Evolutionary conservation across 768 basidiomycete species (phyloP).

Genomic region (Tylopilus felleus): DNA sequence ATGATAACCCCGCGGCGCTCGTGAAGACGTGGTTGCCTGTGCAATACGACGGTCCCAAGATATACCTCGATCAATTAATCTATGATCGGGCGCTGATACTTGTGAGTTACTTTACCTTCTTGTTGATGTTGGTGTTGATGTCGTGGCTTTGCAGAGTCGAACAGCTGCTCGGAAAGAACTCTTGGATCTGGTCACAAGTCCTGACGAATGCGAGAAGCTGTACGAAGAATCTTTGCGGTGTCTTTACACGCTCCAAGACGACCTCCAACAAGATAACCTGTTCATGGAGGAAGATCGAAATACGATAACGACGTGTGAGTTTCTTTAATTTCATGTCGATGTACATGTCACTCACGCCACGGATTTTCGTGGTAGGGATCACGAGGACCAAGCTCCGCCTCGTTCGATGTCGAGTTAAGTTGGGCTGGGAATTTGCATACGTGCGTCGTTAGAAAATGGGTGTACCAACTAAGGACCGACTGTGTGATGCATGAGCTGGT

Average conservation of each 20-base stretch:
- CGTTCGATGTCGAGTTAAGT: conserved; percentile 71
- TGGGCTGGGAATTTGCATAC: too few species aligned
- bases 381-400: conserved; percentile 81
- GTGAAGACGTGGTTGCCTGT: conserved; percentile 86
- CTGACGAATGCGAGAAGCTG: conserved; percentile 85
- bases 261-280: conserved; percentile 78
- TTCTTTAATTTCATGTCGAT: neutral
- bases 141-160: conserved; percentile 60
- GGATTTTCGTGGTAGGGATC: conserved; percentile 60
- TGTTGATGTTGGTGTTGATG: neutral
- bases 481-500: too few species aligned
- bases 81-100: conserved; percentile 88
- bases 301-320: conserved; percentile 73
- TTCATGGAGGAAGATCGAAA: conserved; percentile 81
- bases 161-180: conserved; percentile 91
- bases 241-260: conserved; percentile 88
- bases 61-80: conserved; percentile 85
- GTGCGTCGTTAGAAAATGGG: too few species aligned
- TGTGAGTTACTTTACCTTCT: conserved; percentile 45
- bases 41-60: conserved; percentile 77
- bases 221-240: conserved; percentile 97
- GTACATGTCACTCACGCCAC: neutral
- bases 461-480: too few species aligned
- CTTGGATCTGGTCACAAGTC: conserved; percentile 67
- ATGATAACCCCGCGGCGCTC: conserved; percentile 84